Conservation (phyloP, 2,329 filamentous ascomycete species). For the Taxawa tesnikishii region DNA sequence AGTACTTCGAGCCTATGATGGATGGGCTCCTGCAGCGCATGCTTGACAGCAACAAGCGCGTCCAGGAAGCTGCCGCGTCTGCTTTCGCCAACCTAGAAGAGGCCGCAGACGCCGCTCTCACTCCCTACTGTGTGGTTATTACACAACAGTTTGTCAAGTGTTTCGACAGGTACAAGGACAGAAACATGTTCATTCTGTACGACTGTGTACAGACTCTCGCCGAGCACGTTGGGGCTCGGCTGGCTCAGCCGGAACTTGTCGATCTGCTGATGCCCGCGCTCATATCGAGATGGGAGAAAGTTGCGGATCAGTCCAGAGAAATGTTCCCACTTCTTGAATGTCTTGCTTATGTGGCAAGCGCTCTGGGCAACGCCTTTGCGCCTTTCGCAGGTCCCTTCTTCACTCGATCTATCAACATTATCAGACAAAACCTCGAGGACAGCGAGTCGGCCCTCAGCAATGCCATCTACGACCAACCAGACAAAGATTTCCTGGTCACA, state of each 20-base stretch:
- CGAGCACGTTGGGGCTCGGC: conserved; percentile 71
- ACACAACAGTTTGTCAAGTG: conserved; percentile 85
- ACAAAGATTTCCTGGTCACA: conserved; percentile 95
- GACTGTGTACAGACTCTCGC: conserved; percentile 96
- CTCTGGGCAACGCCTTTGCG: conserved; percentile 69
- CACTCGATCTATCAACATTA: conserved; percentile 74
- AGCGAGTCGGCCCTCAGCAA: conserved; percentile 56
- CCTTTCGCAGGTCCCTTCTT: conserved; percentile 84
- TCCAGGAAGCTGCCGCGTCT: conserved; percentile 90
- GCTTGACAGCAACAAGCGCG: conserved; percentile 95
- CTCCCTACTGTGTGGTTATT: conserved; percentile 80
- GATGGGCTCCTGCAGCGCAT: conserved; percentile 88
- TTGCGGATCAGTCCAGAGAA: conserved; percentile 80
- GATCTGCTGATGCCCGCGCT: conserved; percentile 85
- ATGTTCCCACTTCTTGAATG: conserved; percentile 94
- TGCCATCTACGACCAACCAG: conserved; percentile 59
- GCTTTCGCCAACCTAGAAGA: conserved; percentile 95
- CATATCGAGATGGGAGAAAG: conserved; percentile 75
- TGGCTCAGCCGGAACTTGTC: conserved; percentile 72
- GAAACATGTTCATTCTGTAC: conserved; percentile 98
- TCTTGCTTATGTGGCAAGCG: conserved; percentile 82
- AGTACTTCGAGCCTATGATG: conserved; percentile 93
- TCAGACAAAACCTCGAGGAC: conserved; percentile 81
- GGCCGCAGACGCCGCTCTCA: conserved; percentile 68
- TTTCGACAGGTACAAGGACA: conserved; percentile 92